Evolutionary conservation across 768 basidiomycete species (phyloP).

Genomic region (Terana coerulea): DNA sequence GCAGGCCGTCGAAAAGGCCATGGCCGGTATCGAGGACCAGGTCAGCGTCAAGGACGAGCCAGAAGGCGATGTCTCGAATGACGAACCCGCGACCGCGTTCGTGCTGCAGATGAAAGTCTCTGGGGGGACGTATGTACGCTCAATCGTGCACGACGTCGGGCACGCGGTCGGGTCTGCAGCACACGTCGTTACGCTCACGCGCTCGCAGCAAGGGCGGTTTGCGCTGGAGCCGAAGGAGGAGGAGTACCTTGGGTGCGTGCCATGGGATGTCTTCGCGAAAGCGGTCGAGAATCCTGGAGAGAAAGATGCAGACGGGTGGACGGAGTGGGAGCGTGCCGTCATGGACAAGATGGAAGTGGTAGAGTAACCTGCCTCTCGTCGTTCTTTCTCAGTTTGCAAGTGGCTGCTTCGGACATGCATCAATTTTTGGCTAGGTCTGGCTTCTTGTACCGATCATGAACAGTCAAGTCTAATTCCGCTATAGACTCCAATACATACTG

Average conservation of each 20-base stretch:
- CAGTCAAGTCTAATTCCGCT: too few relatives aligned
- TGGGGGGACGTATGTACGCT: conserved; percentile 95
- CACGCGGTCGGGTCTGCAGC: conserved; percentile 82
- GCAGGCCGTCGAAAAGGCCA: conserved; percentile 60
- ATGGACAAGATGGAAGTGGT: conserved; percentile 63
- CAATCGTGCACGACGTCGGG: conserved; percentile 91
- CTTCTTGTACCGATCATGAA: too few relatives aligned
- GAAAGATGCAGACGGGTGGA: conserved; percentile 63
- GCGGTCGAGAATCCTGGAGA: conserved; percentile 53
- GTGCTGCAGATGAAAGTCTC: conserved; percentile 91
- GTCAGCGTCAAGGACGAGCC: conserved; percentile 31
- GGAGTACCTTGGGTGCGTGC: conserved; percentile 58
- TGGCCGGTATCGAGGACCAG: conserved; percentile 45
- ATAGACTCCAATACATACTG: too few relatives aligned
- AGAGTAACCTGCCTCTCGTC: conserved; percentile 27
- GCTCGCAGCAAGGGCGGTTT: conserved; percentile 88
- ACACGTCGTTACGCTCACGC: conserved; percentile 87
- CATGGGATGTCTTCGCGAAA: conserved; percentile 70
- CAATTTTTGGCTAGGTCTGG: too few relatives aligned
- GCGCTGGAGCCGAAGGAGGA: conserved; percentile 41
- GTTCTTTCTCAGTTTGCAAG: too few relatives aligned
- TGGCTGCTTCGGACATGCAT: too few relatives aligned
- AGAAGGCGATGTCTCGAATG: conserved; percentile 26
- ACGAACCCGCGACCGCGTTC: conserved; percentile 66
- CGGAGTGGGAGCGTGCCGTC: conserved; percentile 80